These are phyloP conservation scores for Myxozyma geophila DNA, from an alignment of 805 yeast genomes.

Conservation along the genomic window DNA sequence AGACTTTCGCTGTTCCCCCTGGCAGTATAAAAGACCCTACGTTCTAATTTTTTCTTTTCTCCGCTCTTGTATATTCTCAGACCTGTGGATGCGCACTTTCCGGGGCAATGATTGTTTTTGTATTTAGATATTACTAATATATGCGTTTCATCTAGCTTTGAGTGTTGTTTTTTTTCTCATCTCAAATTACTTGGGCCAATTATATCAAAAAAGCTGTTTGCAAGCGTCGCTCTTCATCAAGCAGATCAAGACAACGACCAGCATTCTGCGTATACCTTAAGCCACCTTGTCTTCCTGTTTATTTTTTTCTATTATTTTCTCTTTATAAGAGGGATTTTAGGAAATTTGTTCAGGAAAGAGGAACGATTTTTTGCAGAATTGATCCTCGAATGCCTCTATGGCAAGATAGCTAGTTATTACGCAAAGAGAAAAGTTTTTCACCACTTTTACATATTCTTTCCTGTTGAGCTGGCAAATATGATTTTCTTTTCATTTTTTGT, in stretches of 20 bases:
- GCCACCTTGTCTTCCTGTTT: slow-evolving; percentile 15
- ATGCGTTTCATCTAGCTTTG: not conserved
- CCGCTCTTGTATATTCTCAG: too few species aligned
- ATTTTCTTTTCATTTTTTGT: not conserved
- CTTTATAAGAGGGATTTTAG: too few species aligned
- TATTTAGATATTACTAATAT: not conserved
- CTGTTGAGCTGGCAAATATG: slow-evolving; percentile 16
- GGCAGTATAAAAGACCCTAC: not conserved
- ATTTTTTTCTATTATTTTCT: not conserved
- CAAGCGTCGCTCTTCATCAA: not conserved
- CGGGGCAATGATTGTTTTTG: not conserved
- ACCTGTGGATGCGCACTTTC: too few species aligned
- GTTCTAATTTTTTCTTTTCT: not conserved
- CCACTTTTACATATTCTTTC: slow-evolving; percentile 23
- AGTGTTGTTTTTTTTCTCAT: not conserved
- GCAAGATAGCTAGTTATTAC: slow-evolving; percentile 20
- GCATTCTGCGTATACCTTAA: slow-evolving; percentile 13
- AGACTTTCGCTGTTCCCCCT: not conserved
- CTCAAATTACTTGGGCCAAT: too few species aligned
- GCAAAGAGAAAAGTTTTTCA: slow-evolving; percentile 13
- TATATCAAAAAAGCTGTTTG: not conserved
- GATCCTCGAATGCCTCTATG: slow-evolving; percentile 12
- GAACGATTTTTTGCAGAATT: not conserved
- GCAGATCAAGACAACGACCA: not conserved
- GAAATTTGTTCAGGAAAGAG: too few species aligned